These are phyloP conservation scores for Lasiodiplodia theobromae DNA, from an alignment of 2,329 filamentous ascomycete species.

Conservation along the genomic window DNA sequence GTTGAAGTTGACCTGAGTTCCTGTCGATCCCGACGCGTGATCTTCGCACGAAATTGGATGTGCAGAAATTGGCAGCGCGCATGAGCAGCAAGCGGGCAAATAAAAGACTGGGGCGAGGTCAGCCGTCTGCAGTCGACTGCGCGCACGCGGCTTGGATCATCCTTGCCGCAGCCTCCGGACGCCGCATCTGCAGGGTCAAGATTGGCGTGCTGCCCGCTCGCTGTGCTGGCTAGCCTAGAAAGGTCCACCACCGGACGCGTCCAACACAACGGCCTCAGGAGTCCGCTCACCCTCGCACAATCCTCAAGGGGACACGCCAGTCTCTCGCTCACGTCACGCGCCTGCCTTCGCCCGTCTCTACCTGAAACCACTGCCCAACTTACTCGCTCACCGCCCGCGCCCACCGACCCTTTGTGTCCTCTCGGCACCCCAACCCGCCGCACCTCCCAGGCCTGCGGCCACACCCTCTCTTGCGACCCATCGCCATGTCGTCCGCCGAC, in stretches of 20 bases:
- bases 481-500: slow-evolving; percentile 26
- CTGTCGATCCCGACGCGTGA: slow-evolving; percentile 24
- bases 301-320: slow-evolving; percentile 19
- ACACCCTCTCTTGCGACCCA: background rate
- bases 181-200: slow-evolving; percentile 24
- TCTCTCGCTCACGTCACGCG: slow-evolving; percentile 28
- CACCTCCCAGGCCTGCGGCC: slow-evolving; percentile 20
- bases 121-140: background rate
- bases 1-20: background rate
- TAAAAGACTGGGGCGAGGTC: slow-evolving; percentile 6
- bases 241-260: slow-evolving; percentile 1
- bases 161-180: slow-evolving; percentile 22
- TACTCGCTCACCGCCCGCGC: slow-evolving; percentile 18
- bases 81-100: slow-evolving; percentile 7
- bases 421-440: background rate
- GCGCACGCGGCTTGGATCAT: slow-evolving; percentile 12
- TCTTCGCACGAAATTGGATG: slow-evolving; percentile 9
- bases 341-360: slow-evolving; percentile 15
- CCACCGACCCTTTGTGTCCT: slow-evolving; percentile 5
- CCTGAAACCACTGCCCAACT: slow-evolving; percentile 14
- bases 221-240: slow-evolving; percentile 1
- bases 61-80: slow-evolving; percentile 15
- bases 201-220: slow-evolving; percentile 22
- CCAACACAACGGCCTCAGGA: slow-evolving; percentile 17
- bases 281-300: background rate